phyloP scores from a whole-genome alignment of 352 stramenopile species.

The Phytophthora palmivora region DNA sequence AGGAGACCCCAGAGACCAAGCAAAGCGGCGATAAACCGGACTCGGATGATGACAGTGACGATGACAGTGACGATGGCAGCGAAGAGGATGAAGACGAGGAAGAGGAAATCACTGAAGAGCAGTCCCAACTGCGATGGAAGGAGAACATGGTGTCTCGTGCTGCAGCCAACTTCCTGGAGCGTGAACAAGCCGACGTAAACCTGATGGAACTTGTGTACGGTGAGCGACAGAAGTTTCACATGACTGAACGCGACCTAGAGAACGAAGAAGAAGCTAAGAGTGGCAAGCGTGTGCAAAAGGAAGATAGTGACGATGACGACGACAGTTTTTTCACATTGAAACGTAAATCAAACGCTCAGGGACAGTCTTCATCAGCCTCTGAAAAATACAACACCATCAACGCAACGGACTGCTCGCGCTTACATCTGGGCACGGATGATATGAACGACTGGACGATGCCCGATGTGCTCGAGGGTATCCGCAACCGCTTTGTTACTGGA shows the following conservation, averaged over 20 bases:
- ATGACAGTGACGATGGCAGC: slow-evolving; percentile 46
- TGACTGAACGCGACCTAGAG: slow-evolving; percentile 77
- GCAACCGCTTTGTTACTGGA: slow-evolving; percentile 97
- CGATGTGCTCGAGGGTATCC: slow-evolving; percentile 80
- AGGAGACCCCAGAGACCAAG: slow-evolving; percentile 33
- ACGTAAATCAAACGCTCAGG: slow-evolving; percentile 50
- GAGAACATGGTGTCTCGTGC: slow-evolving; percentile 86
- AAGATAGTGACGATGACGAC: slow-evolving; percentile 63
- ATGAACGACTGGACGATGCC: slow-evolving; percentile 79
- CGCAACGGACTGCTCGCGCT: slow-evolving; percentile 78
- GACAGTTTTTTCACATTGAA: slow-evolving; percentile 85
- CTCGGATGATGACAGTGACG: slow-evolving; percentile 50
- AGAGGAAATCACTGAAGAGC: slow-evolving; percentile 54
- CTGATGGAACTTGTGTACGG: slow-evolving; percentile 94
- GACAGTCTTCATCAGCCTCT: slow-evolving; percentile 37
- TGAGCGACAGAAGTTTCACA: slow-evolving; percentile 80
- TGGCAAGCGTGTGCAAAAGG: slow-evolving; percentile 29
- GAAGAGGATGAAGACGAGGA: slow-evolving; percentile 57
- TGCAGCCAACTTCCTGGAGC: slow-evolving; percentile 87
- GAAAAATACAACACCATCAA: slow-evolving; percentile 77
- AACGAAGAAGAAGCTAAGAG: slow-evolving; percentile 56
- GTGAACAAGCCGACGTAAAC: slow-evolving; percentile 83
- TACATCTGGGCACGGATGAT: slow-evolving; percentile 76
- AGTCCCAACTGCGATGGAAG: slow-evolving; percentile 88
- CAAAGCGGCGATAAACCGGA: slow-evolving; percentile 34